These are phyloP conservation scores for Arabidopsis arenosa DNA, from an alignment of 345 rosid species.

Conservation along the genomic window DNA sequence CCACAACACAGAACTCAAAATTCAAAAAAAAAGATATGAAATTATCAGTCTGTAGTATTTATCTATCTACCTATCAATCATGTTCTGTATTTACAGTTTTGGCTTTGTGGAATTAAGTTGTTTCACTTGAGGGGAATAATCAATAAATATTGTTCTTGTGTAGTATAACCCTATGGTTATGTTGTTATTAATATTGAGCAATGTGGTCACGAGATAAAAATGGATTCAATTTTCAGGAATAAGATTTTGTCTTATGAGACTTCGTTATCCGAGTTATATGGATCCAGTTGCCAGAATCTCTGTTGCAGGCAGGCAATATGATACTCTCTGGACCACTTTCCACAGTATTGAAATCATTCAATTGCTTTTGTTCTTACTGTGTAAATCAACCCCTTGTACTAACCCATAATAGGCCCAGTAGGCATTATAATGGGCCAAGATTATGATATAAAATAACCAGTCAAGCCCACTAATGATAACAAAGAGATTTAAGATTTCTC, in stretches of 20 bases:
- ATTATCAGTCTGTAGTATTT: neutral
- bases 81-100: constrained; percentile 41
- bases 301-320: constrained; percentile 46
- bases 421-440: neutral
- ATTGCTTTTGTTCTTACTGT: constrained; percentile 32
- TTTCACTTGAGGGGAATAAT: constrained; percentile 43
- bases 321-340: constrained; percentile 45
- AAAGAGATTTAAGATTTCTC: neutral
- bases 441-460: neutral
- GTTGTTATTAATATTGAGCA: neutral
- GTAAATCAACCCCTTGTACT: constrained; percentile 1
- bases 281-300: constrained; percentile 45
- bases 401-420: neutral
- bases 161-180: constrained; percentile 28
- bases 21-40: neutral
- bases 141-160: constrained; percentile 32
- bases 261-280: constrained; percentile 47
- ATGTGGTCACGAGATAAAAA: constrained; percentile 42
- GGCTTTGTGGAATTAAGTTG: constrained; percentile 28
- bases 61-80: neutral
- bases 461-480: neutral
- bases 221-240: constrained; percentile 25
- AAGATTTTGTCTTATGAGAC: constrained; percentile 46
- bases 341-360: constrained; percentile 37
- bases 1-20: constrained; percentile 38